Base-by-base conservation (phyloP, 2,329 filamentous ascomycete species). In the Phialophora macrospora region DNA sequence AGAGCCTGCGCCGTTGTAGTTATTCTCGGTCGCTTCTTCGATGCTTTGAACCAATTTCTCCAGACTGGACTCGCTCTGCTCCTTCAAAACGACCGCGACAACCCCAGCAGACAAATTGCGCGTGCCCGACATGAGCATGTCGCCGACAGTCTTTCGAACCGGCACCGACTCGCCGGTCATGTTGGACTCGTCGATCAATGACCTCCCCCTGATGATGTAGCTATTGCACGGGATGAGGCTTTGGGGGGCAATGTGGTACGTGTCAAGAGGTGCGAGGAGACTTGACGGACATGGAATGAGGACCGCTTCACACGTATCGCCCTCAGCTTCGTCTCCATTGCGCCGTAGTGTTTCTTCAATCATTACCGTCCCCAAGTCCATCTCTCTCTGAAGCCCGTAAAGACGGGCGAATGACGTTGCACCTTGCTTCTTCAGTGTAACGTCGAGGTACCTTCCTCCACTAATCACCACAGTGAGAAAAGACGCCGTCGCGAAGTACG, bases 151-250 rank as follows among this genome's bases (percentile, higher is more conserved):
- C 73, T 93, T 93, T 4, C 81, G 80, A 0, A 91, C 82, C 0
- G 85, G 86, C 0, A 77, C 76, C 0, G 85, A 82, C 73, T 94
- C 91, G 0, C 91, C 91, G 0, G 90, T 94, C 14, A 94, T 77
- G 85, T 91, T 90, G 0, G 90, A 90, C 74, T 94, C 91, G 71
- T 94, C 85, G 0, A 92, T 81, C 65, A 91, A 89, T 0, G 86
- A 88, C 0, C 78, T 79, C 0, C 91, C 91, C 1, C 78, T 76
- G 0, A 88, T 66, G 0, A 94, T 83, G 0, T 81, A 83, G 0
- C 91, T 91, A 70, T 94, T 91, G 0, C 67, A 68, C 17, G 64
- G 67, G n/a, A 68, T 64, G 28, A 64, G 44, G 11, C 49, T 41
- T 11, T 60, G 32, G 41, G 64, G 54, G 3, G 30, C 12, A 24